phyloP scores from a whole-genome alignment of 495 filamentous ascomycete genomes.

The Extremus antarcticus region DNA sequence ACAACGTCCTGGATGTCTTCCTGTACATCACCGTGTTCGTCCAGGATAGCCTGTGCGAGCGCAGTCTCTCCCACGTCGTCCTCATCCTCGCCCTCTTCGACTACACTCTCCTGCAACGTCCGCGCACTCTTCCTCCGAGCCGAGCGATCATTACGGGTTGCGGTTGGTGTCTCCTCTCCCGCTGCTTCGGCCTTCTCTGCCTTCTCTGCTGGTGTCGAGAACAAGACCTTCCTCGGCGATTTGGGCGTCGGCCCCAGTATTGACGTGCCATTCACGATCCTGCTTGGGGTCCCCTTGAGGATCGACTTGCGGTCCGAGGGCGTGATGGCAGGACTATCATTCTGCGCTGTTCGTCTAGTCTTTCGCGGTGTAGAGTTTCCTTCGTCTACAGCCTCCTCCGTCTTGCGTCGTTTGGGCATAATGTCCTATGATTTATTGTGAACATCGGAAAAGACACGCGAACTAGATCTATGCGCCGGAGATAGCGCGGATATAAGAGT shows the following conservation, averaged over 20 bases:
- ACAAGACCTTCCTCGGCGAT: conserved; percentile 21
- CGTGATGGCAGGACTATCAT: conserved; percentile 8
- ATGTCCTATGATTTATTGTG: not conserved
- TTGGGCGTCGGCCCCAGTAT: conserved; percentile 14
- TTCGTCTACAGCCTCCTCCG: conserved; percentile 4
- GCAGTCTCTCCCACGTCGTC: conserved; percentile 62
- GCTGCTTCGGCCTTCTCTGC: not conserved
- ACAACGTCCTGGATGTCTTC: conserved; percentile 27
- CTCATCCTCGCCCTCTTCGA: conserved; percentile 42
- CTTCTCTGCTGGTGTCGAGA: conserved; percentile 16
- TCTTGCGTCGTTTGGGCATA: conserved; percentile 13
- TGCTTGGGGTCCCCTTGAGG: conserved; percentile 7
- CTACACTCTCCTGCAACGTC: conserved; percentile 54
- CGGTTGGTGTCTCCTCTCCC: conserved; percentile 12
- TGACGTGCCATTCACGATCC: conserved; percentile 5
- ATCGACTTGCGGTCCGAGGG: conserved; percentile 17
- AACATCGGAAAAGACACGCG: not conserved
- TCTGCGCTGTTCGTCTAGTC: conserved; percentile 6
- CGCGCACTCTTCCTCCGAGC: conserved; percentile 77
- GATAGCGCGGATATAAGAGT: no score
- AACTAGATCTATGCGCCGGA: no score
- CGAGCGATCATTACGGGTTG: conserved; percentile 48
- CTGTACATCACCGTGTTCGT: conserved; percentile 23
- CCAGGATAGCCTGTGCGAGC: conserved; percentile 62
- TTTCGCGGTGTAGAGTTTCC: conserved; percentile 14